A percentile compares a stretch with the other conserved stretches of the same genome.
These are phyloP conservation scores for Drosera spatulata DNA, from an alignment of 179 eudicot species.

Conservation along the genomic window DNA sequence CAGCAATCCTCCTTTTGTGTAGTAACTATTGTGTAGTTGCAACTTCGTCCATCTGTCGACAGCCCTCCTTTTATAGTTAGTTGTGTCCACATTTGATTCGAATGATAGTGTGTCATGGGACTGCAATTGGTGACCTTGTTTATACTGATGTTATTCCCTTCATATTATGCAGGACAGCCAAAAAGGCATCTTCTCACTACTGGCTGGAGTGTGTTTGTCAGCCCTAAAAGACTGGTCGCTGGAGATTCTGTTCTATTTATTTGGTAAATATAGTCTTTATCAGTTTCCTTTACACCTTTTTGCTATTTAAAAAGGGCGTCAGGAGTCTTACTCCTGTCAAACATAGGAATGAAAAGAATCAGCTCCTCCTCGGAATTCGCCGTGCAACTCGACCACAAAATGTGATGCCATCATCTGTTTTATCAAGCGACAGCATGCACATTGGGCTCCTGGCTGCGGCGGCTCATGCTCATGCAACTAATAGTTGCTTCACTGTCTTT, in stretches of 20 bases:
- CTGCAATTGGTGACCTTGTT: slow-evolving; percentile 1
- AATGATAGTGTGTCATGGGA: neutral
- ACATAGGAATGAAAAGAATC: slow-evolving; percentile 94
- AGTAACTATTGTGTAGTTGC: too few species aligned
- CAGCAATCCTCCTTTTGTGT: too few species aligned
- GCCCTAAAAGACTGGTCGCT: slow-evolving; percentile 97
- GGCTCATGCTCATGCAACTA: slow-evolving; percentile 97
- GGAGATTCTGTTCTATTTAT: slow-evolving; percentile 99
- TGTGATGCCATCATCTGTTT: slow-evolving; percentile 99
- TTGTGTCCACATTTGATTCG: too few species aligned
- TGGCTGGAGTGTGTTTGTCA: slow-evolving; percentile 99
- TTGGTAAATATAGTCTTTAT: slow-evolving; percentile 35
- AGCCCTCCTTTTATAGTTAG: too few species aligned
- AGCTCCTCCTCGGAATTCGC: slow-evolving; percentile 93
- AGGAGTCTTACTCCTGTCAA: neutral
- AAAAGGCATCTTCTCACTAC: slow-evolving; percentile 98
- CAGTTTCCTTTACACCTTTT: slow-evolving; percentile 3
- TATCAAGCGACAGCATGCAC: slow-evolving; percentile 99
- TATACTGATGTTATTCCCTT: slow-evolving; percentile 8
- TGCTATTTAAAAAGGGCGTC: slow-evolving; percentile 1
- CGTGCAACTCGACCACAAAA: slow-evolving; percentile 97
- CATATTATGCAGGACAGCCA: slow-evolving; percentile 81
- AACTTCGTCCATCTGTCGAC: too few species aligned
- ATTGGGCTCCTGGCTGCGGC: slow-evolving; percentile 99
- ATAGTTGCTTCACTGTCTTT: slow-evolving; percentile 92